phyloP scores from a whole-genome alignment of 768 basidiomycete genomes.

The Termitomyces sp. region DNA sequence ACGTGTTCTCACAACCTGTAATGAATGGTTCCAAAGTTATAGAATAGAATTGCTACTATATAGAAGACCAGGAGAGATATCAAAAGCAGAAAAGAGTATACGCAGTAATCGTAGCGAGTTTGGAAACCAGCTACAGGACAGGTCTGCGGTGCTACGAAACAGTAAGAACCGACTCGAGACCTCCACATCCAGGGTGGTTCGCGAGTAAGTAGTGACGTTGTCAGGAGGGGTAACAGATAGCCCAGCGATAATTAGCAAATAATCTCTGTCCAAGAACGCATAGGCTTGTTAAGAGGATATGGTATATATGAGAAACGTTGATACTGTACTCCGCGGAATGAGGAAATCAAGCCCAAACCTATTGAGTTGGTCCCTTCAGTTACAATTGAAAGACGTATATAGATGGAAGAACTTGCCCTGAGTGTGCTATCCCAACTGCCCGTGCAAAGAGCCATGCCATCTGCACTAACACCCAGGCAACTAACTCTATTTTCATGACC shows the following conservation, averaged over 20 bases:
- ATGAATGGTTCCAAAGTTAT: constrained; percentile 10
- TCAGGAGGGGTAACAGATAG: constrained; percentile 43
- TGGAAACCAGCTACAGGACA: constrained; percentile 21
- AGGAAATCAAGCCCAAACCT: constrained; percentile 82
- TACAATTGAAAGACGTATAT: not conserved
- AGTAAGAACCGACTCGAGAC: constrained; percentile 64
- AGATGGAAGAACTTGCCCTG: constrained; percentile 52
- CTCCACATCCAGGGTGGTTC: constrained; percentile 37
- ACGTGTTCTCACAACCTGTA: not conserved
- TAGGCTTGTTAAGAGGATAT: constrained; percentile 12
- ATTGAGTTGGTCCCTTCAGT: constrained; percentile 7
- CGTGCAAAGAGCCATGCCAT: constrained; percentile 98
- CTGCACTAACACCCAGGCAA: constrained; percentile 91
- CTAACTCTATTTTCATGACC: constrained; percentile 98
- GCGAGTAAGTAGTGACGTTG: constrained; percentile 51
- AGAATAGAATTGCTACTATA: constrained; percentile 40
- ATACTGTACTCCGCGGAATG: constrained; percentile 11
- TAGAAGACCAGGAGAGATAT: constrained; percentile 32
- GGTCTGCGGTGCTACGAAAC: constrained; percentile 29
- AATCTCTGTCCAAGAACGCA: constrained; percentile 13
- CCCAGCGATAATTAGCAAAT: constrained; percentile 15
- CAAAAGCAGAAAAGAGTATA: constrained; percentile 29
- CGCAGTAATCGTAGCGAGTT: constrained; percentile 18
- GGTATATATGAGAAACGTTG: constrained; percentile 15
- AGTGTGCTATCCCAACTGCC: constrained; percentile 98